These are phyloP conservation scores for Pancytospora philotis DNA, from an alignment of 371 early-diverging fungal genomes.

Conservation along the genomic window DNA sequence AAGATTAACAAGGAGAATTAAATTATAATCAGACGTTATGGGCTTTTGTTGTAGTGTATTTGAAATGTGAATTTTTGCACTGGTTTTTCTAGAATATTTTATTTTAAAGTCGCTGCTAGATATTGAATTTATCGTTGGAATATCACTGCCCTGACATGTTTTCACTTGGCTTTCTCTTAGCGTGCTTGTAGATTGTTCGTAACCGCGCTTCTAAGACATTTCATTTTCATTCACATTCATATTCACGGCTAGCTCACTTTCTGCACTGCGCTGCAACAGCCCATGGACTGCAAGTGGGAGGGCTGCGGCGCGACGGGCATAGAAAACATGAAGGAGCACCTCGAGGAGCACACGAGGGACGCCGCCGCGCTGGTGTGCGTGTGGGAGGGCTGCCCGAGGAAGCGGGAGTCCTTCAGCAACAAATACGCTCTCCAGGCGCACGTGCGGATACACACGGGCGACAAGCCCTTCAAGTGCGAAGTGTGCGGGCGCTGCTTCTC, in stretches of 20 bases:
- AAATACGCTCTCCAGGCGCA: slow-evolving; percentile 48
- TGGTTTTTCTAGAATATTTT: too few species aligned
- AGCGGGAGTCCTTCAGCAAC: slow-evolving; percentile 32
- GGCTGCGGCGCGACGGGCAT: slow-evolving; percentile 22
- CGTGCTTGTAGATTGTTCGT: too few species aligned
- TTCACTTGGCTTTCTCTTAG: not conserved
- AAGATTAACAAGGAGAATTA: slow-evolving; percentile 32
- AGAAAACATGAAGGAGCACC: slow-evolving; percentile 24
- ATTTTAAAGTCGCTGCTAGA: too few species aligned
- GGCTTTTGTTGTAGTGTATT: too few species aligned
- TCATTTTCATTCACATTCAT: not conserved
- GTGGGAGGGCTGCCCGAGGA: slow-evolving; percentile 48
- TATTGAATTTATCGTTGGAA: not conserved
- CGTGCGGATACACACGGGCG: slow-evolving; percentile 47
- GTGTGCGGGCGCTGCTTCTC: slow-evolving; percentile 51
- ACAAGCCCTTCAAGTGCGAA: slow-evolving; percentile 53
- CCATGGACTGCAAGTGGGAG: slow-evolving; percentile 34
- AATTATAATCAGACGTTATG: too few species aligned
- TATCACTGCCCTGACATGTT: not conserved
- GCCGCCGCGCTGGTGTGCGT: slow-evolving; percentile 27
- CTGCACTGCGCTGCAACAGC: too few species aligned
- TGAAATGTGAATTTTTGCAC: too few species aligned
- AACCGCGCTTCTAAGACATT: too few species aligned
- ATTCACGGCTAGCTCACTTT: too few species aligned
- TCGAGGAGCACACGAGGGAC: slow-evolving; percentile 12